Conservation (phyloP, 352 stramenopile genomes). For the Phytophthora hybrid region DNA sequence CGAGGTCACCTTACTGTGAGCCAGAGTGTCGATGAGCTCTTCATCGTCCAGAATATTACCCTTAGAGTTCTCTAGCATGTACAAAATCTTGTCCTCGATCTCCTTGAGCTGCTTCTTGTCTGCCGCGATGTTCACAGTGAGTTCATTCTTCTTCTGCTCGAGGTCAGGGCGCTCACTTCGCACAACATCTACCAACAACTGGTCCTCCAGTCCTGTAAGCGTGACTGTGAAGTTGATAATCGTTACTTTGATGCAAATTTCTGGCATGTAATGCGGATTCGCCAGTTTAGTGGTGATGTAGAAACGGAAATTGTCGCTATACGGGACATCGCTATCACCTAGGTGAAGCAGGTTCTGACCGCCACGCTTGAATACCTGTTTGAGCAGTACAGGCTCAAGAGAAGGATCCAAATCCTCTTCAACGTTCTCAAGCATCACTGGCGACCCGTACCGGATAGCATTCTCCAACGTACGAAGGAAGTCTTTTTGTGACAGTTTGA, state of each 20-base stretch:
- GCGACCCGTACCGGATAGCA: slow-evolving; percentile 91
- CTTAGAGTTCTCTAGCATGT: slow-evolving; percentile 93
- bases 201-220: slow-evolving; percentile 91
- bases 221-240: slow-evolving; percentile 97
- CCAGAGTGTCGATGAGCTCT: slow-evolving; percentile 93
- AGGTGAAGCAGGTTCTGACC: slow-evolving; percentile 91
- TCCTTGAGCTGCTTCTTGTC: slow-evolving; percentile 95
- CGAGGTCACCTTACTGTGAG: slow-evolving; percentile 92
- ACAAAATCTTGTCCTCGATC: slow-evolving; percentile 96
- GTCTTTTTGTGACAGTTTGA: slow-evolving; percentile 94
- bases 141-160: slow-evolving; percentile 92
- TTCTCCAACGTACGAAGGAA: slow-evolving; percentile 94
- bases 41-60: slow-evolving; percentile 96
- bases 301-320: slow-evolving; percentile 93
- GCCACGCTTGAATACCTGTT: slow-evolving; percentile 94
- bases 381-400: slow-evolving; percentile 93
- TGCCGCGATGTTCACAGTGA: slow-evolving; percentile 93
- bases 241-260: slow-evolving; percentile 96
- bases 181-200: slow-evolving; percentile 94
- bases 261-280: slow-evolving; percentile 95
- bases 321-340: slow-evolving; percentile 93
- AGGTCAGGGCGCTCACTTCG: slow-evolving; percentile 92
- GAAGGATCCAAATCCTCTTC: slow-evolving; percentile 94
- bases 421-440: slow-evolving; percentile 95
- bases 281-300: slow-evolving; percentile 96